Base-by-base conservation (phyloP, 169 alveolate species). In the Plasmodium cynomolgi region DNA sequence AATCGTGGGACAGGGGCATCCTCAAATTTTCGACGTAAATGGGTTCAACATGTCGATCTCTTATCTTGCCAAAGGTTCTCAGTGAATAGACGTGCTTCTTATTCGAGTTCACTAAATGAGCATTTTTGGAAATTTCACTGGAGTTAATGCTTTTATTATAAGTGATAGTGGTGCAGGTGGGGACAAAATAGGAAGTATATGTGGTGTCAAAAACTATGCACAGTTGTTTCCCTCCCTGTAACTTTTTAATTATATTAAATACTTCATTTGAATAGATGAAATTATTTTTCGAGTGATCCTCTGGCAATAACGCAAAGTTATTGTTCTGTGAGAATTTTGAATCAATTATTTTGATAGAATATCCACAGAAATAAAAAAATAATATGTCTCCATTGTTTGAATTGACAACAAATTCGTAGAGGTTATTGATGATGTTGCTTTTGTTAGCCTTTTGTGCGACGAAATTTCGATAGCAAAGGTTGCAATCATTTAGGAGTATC, bases 301-400 rank as follows among this genome's bases (percentile, higher is more conserved):
- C 91, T 20, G 94, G 94, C 47, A 90, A 33, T 90, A 90, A 90
- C 3, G 91, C 94, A 90, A 90, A 90, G 83, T 90, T 90, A 81
- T 90, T 31, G 9, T 79, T 39, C 73, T 90, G 91, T 15, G 84
- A 37, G 73, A 90, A 90, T 80, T 90, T 90, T 17, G 91, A 39
- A 90, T 90, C 94, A 58, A 90, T 80, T 6, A 90, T 34, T 80
- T 90, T 90, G 20, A 81, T 90, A 8, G 94, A 90, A 90, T 80
- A 90, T 62, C 94, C 94, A 39, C 82, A 90, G 71, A 80, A 90
- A 80, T 90, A 90, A 39, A 90, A 90, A 62, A 90, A 90, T 90
- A 90, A 80, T 56, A 90, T 71, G 50, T 90, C 94, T 41, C 94
- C 94, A 90, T 90, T 56, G 33, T 80, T 68, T 7, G 94, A 90